Base-by-base conservation (phyloP, 495 filamentous ascomycete genomes). In the Alectoria sarmentosa region DNA sequence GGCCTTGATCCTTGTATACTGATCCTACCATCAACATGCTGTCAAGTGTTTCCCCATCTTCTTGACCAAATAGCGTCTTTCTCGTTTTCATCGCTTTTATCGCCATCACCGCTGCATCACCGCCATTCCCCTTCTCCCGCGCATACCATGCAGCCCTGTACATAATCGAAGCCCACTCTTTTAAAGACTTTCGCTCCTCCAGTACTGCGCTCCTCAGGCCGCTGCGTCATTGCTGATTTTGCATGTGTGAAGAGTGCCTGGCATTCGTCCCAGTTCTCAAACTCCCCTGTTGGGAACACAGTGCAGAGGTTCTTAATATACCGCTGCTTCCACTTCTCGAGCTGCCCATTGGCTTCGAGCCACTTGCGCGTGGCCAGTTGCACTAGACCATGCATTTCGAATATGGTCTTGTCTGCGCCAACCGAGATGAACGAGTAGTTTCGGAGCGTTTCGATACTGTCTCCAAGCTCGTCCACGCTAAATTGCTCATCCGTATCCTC, bases 331-430 rank as follows among this genome's bases (percentile, higher is more conserved):
- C 72, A 81, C 19, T 48, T 68, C 63, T 83, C 76, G 32, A 73
- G 61, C 60, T 79, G 39, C 28, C 65, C 68, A 8, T 76, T 39
- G 0, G 65, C 63, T 58, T 76, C 63, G 14, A 83, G 69, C 80
- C 79, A 83, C 30, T 69, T 72, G 62, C 72, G 67, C 26, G 69
- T 79, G 3, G 75, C 72, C 32, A 81, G 62, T 67, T 83, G 76
- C 23, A 83, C 79, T 1, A 84, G 72, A 57, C 61, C 44, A 70
- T 83, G 76, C 74, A 83, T 84, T 64, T 77, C 71, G 62, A 79
- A 82, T n/a, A n/a, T n/a, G 0, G 55, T 70, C 49, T 30, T 61
- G 56, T 58, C 28, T n/a, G 41, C 21, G 21, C 21, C 41, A 17
- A 19, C 19, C 2, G 41, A 21, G 19, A 44, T 21, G 21, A 44